phyloP scores from a whole-genome alignment of 495 filamentous ascomycete species.

The Penicillium arizonense region DNA sequence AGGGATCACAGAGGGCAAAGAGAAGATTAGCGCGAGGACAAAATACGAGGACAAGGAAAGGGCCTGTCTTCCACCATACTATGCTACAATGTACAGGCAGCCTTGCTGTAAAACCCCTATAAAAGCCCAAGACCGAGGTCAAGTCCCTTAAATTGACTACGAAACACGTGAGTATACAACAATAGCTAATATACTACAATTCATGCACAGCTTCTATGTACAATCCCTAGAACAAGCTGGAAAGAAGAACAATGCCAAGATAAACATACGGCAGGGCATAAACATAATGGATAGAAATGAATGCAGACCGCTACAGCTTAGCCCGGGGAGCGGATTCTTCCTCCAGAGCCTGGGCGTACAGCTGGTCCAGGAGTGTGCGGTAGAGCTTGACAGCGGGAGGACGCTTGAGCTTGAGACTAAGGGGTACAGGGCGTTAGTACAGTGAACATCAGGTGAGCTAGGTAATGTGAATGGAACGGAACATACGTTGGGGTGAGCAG shows the following conservation, averaged over 20 bases:
- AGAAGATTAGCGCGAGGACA: too few relatives aligned
- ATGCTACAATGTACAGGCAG: too few relatives aligned
- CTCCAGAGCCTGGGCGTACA: constrained; percentile 72
- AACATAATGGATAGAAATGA: constrained; percentile 1
- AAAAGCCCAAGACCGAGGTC: too few relatives aligned
- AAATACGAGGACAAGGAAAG: too few relatives aligned
- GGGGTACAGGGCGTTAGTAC: constrained; percentile 30
- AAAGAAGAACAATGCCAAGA: neutral
- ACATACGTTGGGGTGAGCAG: constrained; percentile 95
- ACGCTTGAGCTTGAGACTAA: constrained; percentile 90
- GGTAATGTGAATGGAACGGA: neutral
- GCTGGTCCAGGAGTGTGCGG: constrained; percentile 67
- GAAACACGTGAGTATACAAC: neutral
- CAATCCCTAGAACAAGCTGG: constrained; percentile 1
- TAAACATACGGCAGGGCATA: neutral
- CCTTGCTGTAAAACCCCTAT: too few relatives aligned
- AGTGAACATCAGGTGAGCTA: neutral
- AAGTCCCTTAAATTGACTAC: too few relatives aligned
- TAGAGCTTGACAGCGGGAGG: constrained; percentile 81
- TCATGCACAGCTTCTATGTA: constrained; percentile 13
- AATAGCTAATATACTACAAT: constrained; percentile 20
- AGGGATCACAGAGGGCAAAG: too few relatives aligned
- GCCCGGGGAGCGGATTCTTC: constrained; percentile 55
- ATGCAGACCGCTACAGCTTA: constrained; percentile 33
- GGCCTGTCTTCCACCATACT: too few relatives aligned